Percentiles rank a stretch among this genome's conserved stretches.
Evolutionary conservation across 1,139 yeast species (phyloP).

Genomic region (Saccharomycopsis hybrid): DNA sequence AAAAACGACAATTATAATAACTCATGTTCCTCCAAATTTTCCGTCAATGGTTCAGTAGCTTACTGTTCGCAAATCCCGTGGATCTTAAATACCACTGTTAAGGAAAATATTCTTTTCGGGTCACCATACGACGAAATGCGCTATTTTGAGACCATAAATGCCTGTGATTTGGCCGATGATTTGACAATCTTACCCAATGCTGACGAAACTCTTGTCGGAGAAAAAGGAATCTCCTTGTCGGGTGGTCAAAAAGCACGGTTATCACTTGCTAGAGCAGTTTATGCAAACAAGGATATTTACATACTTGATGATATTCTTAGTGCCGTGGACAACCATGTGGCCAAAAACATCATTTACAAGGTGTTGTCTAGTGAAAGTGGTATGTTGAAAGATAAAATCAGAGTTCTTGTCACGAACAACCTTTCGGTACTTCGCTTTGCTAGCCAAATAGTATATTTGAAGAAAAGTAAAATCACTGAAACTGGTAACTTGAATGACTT

Average conservation of each 20-base stretch:
- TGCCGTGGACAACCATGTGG: conserved; percentile 83
- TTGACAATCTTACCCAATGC: conserved; percentile 69
- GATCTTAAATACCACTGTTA: conserved; percentile 69
- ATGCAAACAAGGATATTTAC: conserved; percentile 74
- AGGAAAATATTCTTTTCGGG: conserved; percentile 75
- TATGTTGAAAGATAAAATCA: conserved; percentile 58
- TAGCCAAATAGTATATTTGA: conserved; percentile 37
- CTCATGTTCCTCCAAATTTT: background rate
- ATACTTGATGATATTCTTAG: conserved; percentile 73
- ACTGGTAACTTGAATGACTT: background rate
- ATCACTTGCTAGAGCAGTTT: conserved; percentile 81
- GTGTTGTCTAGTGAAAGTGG: conserved; percentile 58
- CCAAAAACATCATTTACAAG: conserved; percentile 52
- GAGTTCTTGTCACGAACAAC: conserved; percentile 72
- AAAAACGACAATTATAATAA: background rate
- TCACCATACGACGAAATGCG: conserved; percentile 61
- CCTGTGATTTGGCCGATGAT: conserved; percentile 71
- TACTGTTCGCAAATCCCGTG: conserved; percentile 80
- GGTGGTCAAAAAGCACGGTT: conserved; percentile 92
- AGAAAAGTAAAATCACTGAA: conserved; percentile 1
- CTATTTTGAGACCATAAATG: conserved; percentile 60
- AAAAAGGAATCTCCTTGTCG: conserved; percentile 79
- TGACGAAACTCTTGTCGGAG: conserved; percentile 80
- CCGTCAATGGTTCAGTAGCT: conserved; percentile 57
- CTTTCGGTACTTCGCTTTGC: conserved; percentile 67